phyloP scores from a whole-genome alignment of 2,329 filamentous ascomycete species.

The Achaetomium macrosporum region DNA sequence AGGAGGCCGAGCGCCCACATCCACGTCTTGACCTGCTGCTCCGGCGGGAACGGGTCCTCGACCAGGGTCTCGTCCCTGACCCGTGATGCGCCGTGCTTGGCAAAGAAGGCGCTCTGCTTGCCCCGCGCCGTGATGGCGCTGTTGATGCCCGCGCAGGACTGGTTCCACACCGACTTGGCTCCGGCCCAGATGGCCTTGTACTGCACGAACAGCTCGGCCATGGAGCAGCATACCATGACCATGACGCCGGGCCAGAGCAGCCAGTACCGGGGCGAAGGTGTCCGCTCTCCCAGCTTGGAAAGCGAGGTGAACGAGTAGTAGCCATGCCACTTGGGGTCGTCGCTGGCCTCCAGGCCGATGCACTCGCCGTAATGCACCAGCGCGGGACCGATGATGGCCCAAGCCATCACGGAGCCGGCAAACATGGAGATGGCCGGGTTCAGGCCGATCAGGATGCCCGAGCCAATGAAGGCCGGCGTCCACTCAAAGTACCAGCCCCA shows the following conservation, averaged over 20 bases:
- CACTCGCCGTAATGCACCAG: conserved; percentile 48
- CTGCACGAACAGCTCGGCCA: conserved; percentile 36
- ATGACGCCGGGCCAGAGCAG: conserved; percentile 39
- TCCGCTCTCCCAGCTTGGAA: conserved; percentile 28
- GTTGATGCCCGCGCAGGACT: conserved; percentile 39
- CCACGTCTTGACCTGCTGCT: conserved; percentile 47
- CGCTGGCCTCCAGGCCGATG: conserved; percentile 34
- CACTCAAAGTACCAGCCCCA: conserved; percentile 55
- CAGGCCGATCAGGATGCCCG: conserved; percentile 52
- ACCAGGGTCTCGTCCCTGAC: conserved; percentile 32
- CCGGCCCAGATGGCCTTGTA: conserved; percentile 35
- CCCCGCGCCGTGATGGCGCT: conserved; percentile 34
- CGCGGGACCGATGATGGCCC: conserved; percentile 50
- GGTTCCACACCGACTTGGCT: conserved; percentile 44
- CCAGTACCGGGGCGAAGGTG: conserved; percentile 37
- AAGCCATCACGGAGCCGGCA: conserved; percentile 48
- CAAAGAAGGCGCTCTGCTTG: conserved; percentile 38
- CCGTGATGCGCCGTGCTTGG: conserved; percentile 33
- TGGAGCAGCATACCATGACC: conserved; percentile 37
- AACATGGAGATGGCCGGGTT: conserved; percentile 56
- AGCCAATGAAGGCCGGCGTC: conserved; percentile 54
- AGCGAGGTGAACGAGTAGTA: conserved; percentile 34
- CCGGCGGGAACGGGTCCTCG: conserved; percentile 42
- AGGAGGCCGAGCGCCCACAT: conserved; percentile 46
- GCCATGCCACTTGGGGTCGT: conserved; percentile 40